Evolutionary conservation across 257 asterid genomes (phyloP).

Genomic region (Rehmannia glutinosa): DNA sequence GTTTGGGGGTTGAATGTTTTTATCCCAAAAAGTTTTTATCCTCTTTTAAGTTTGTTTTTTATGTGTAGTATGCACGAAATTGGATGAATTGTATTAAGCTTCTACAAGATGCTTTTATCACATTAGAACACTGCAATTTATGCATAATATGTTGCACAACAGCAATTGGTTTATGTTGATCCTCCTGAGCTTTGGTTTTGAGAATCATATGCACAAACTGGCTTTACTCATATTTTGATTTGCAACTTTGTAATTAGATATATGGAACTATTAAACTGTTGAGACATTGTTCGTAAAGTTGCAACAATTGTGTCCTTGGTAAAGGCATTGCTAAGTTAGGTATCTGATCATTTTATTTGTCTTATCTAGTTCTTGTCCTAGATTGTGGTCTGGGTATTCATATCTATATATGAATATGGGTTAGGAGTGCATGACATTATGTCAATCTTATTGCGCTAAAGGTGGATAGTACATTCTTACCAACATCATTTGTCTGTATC

Average conservation of each 20-base stretch:
- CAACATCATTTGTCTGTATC: constrained; percentile 13
- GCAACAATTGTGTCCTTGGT: background rate
- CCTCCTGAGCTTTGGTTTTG: constrained; percentile 6
- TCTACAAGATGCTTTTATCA: background rate
- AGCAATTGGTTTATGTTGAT: background rate
- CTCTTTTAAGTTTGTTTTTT: background rate
- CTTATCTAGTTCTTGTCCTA: background rate
- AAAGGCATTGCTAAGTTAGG: background rate
- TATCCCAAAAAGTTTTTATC: too few species aligned
- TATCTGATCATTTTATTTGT: background rate
- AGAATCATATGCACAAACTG: background rate
- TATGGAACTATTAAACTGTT: background rate
- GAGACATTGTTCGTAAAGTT: background rate
- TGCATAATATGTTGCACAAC: too few species aligned
- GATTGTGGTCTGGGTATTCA: background rate
- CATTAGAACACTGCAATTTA: background rate
- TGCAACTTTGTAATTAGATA: background rate
- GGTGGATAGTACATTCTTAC: constrained; percentile 4
- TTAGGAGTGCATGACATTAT: background rate
- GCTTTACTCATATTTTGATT: background rate
- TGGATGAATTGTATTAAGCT: background rate
- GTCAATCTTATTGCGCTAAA: background rate
- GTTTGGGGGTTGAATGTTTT: too few species aligned
- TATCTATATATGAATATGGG: background rate
- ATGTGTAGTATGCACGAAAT: background rate